Conservation (phyloP, 306 rosid genomes). For the Rosa chinensis region DNA sequence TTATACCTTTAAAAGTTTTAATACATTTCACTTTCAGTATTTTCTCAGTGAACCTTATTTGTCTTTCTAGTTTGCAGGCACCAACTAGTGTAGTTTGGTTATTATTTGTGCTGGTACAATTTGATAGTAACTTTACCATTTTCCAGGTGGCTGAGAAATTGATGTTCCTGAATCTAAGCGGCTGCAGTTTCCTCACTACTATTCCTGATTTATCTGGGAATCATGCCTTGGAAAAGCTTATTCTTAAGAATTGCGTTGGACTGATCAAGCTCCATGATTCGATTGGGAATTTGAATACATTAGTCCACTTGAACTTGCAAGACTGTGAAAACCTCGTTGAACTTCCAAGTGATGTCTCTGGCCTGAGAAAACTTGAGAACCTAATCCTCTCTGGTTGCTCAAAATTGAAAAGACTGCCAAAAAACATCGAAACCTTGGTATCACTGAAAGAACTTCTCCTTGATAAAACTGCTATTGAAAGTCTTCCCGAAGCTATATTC, state of each 20-base stretch:
- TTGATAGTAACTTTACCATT: neutral
- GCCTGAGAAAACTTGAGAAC: slow-evolving; percentile 47
- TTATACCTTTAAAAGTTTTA: neutral
- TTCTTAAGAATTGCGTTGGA: slow-evolving; percentile 37
- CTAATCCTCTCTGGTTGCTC: slow-evolving; percentile 42
- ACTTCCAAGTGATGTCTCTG: slow-evolving; percentile 50
- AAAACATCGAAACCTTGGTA: slow-evolving; percentile 36
- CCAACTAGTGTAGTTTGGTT: neutral
- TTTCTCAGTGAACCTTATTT: neutral
- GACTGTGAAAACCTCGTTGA: slow-evolving; percentile 35
- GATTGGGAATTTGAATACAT: slow-evolving; percentile 38
- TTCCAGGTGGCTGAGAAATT: slow-evolving; percentile 51
- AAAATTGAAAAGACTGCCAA: slow-evolving; percentile 44
- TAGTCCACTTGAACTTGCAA: slow-evolving; percentile 47
- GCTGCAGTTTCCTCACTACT: slow-evolving; percentile 33
- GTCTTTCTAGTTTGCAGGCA: neutral
- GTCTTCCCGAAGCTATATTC: slow-evolving; percentile 48
- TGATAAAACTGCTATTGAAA: slow-evolving; percentile 38
- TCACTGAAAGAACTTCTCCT: slow-evolving; percentile 45
- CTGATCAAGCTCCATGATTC: slow-evolving; percentile 51
- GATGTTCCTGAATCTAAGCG: slow-evolving; percentile 46
- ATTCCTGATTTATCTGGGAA: slow-evolving; percentile 59
- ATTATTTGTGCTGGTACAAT: neutral
- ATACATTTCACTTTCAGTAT: neutral
- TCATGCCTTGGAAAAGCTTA: slow-evolving; percentile 44